Evolutionary conservation across 1,284 basidiomycete species (phyloP).

Genomic region (Chiua sp.): DNA sequence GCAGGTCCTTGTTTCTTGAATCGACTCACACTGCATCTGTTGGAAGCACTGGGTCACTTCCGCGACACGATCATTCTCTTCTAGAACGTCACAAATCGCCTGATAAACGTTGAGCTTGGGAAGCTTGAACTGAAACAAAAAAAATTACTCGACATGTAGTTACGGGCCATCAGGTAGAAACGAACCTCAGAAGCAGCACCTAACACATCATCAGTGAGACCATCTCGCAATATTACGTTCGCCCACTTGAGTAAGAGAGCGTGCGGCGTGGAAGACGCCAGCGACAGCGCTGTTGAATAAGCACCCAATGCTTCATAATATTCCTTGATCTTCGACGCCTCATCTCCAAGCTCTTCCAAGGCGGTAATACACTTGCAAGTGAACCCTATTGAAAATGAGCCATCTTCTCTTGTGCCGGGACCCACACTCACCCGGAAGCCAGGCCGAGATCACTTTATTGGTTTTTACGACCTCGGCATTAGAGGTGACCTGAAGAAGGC

Average conservation of each 20-base stretch:
- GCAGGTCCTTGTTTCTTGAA: neutral
- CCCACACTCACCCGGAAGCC: slow-evolving; percentile 1
- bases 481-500: neutral
- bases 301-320: neutral
- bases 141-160: neutral
- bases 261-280: neutral
- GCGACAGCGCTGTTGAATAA: neutral
- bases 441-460: neutral
- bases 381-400: neutral
- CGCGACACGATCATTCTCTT: neutral
- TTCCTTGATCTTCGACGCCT: neutral
- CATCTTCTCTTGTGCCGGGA: neutral
- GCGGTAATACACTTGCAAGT: neutral
- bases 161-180: neutral
- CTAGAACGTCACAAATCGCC: slow-evolving; percentile 7
- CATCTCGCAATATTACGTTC: neutral
- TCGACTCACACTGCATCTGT: neutral
- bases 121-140: slow-evolving; percentile 1
- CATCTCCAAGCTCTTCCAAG: neutral
- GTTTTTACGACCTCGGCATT: neutral
- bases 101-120: neutral
- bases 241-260: slow-evolving; percentile 1
- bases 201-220: neutral
- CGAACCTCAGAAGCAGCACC: neutral
- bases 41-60: slow-evolving; percentile 2